phyloP scores from a whole-genome alignment of 306 rosid species.

The Vigna angularis region DNA sequence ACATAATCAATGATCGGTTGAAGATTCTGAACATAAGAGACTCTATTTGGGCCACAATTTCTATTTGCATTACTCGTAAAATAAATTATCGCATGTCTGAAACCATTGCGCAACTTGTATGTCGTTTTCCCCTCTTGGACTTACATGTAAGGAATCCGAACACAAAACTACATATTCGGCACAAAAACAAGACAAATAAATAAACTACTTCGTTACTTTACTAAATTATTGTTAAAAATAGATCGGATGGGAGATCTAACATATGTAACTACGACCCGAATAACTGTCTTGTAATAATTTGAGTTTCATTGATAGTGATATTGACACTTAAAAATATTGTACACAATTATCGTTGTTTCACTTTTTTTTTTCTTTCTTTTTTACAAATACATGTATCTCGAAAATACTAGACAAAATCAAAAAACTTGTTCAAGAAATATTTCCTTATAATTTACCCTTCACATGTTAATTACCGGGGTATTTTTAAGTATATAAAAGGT shows the following conservation, averaged over 20 bases:
- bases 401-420: not conserved
- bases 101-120: constrained; percentile 1
- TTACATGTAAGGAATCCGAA: not conserved
- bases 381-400: not conserved
- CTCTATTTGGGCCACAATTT: not conserved
- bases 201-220: not conserved
- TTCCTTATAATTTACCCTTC: not conserved
- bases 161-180: not conserved
- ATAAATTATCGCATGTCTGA: not conserved
- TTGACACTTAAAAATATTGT: not conserved
- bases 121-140: constrained; percentile 36
- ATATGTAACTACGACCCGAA: not conserved
- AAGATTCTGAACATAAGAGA: not conserved
- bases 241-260: not conserved
- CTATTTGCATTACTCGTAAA: not conserved
- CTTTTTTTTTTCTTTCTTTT: not conserved
- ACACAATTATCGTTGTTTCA: not conserved
- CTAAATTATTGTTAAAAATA: not conserved
- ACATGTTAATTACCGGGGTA: not conserved
- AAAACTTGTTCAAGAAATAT: not conserved
- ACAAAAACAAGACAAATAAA: not conserved
- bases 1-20: constrained; percentile 1
- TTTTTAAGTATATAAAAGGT: not conserved
- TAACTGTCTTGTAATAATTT: not conserved
- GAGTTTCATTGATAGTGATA: not conserved